Evolutionary conservation across 2,329 filamentous ascomycete species (phyloP), one percentile per base, ranked within the genome.

Genomic region (Aspergillus candidus): DNA sequence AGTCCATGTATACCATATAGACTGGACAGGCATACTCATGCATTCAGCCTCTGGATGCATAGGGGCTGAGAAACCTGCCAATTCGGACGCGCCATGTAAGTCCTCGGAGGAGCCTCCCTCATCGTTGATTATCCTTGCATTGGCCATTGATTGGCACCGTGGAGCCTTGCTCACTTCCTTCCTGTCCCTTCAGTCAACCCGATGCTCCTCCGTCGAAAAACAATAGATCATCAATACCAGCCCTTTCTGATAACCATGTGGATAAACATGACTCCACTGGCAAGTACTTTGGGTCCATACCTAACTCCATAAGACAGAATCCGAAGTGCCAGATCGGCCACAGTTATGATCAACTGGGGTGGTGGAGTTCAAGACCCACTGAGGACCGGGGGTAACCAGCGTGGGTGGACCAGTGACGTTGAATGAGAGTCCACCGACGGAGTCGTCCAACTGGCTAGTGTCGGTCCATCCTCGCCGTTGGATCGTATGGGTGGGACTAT

Each of bases 381-480:
- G 40, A 35, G 22, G 47, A 42, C 45, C 38, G 44, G 49, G 49
- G 43, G 38, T 42, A 40, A 40, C 46, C 35, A 36, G 22, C 18
- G 6, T 27, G 22, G 35, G 37, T 41, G 49, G 44, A 32, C 52
- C 51, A 52, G 50, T 52, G 47, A 52, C 44, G 50, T 54, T 52
- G 41, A 40, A 46, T 43, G 41, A 18, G 44, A 27, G 7, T 27
- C 22, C 22, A 27, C 22, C n/a, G n/a, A n/a, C n/a, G n/a, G n/a
- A n/a, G n/a, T n/a, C n/a, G n/a, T n/a, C n/a, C 46, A 46, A 46
- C 38, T 38, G 44, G 37, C 43, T 52, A 48, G 49, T 41, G 49
- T 35, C 45, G 41, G 43, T 44, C 44, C 51, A 50, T 54, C 51
- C 47, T 48, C 37, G 52, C 52, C 52, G 52, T 54, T 54, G 50